phyloP scores from a whole-genome alignment of 2,329 filamentous ascomycete genomes.

The Clonostachys solani region DNA sequence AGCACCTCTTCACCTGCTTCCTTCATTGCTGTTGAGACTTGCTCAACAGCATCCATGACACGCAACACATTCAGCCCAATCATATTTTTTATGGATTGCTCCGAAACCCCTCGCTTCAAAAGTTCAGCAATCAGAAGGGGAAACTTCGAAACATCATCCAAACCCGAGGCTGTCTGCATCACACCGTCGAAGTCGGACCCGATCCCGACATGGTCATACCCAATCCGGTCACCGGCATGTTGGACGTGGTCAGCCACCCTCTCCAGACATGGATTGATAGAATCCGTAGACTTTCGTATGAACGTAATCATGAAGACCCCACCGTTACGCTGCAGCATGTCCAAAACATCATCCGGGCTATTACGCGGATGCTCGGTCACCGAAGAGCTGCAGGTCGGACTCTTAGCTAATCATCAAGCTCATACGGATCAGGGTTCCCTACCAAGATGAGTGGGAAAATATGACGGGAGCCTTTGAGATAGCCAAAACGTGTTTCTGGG shows the following conservation, averaged over 20 bases:
- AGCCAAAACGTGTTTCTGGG: conserved; percentile 12
- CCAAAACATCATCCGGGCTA: conserved; percentile 32
- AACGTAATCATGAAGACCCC: conserved; percentile 35
- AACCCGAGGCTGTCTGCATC: too few relatives aligned
- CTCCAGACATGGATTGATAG: conserved; percentile 7
- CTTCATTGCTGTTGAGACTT: too few relatives aligned
- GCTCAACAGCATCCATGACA: too few relatives aligned
- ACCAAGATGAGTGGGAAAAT: conserved; percentile 23
- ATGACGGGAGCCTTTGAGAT: conserved; percentile 18
- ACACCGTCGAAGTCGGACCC: conserved; percentile 28
- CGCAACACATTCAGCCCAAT: too few relatives aligned
- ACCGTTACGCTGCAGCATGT: conserved; percentile 22
- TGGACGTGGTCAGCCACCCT: conserved; percentile 24
- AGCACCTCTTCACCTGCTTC: too few relatives aligned
- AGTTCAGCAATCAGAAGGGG: too few relatives aligned
- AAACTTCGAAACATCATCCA: too few relatives aligned
- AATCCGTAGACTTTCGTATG: conserved; percentile 6
- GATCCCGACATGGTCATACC: conserved; percentile 29
- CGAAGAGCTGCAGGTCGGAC: too few relatives aligned
- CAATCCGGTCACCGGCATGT: conserved; percentile 17
- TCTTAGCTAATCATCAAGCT: too few relatives aligned
- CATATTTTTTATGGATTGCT: too few relatives aligned
- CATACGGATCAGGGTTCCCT: background rate
- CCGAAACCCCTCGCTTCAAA: too few relatives aligned
- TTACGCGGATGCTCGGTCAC: conserved; percentile 21